Evolutionary conservation across 1,284 basidiomycete species (phyloP), one percentile per base, ranked within the genome.

Genomic region (Heliocybe sulcata): DNA sequence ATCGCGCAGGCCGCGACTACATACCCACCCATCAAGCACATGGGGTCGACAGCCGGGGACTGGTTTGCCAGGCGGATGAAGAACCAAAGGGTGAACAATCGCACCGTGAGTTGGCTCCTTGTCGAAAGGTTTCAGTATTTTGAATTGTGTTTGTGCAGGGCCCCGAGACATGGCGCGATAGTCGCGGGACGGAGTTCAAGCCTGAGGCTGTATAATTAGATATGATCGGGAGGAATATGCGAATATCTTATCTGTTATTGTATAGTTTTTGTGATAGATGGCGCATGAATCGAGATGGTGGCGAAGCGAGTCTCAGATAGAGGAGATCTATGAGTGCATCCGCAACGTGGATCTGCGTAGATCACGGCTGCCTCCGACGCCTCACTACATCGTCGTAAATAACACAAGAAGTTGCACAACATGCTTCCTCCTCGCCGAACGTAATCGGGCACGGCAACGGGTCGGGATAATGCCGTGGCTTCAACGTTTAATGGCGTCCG

Each of bases 1-100:
- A 77, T 85, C 6, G 69, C 70, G 1, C 69, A 68, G 0, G 70
- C 74, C 3, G 72, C 73, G 9, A 22, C 23, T 25, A 49, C 12
- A 8, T 25, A 16, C 22, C 47, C 20, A 3, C 22, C 47, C 12
- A 25, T 26, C 47, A 49, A 49, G 47, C 27, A 49, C 23, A 49
- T 29, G 47, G 47, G 47, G 9, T 49, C 47, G 12, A 70, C 65
- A 1, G 59, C 68, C 9, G 58, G 58, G n/a, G 64, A 65, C 11
- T 70, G 68, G 69, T 65, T 68, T 47, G 56, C 56, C 20, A 51
- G 68, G 19, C 57, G 68, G 14, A 61, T 68, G 55, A 61, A 60
- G 57, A 63, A 66, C 35, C 65, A 65, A 58, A 54, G 67, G 42
- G 55, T 65, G 20, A 63, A 63, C 50, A 68, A 68, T 54, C 56